Conservation (phyloP, 2,329 filamentous ascomycete genomes). For the Trichophyton rubrum region DNA sequence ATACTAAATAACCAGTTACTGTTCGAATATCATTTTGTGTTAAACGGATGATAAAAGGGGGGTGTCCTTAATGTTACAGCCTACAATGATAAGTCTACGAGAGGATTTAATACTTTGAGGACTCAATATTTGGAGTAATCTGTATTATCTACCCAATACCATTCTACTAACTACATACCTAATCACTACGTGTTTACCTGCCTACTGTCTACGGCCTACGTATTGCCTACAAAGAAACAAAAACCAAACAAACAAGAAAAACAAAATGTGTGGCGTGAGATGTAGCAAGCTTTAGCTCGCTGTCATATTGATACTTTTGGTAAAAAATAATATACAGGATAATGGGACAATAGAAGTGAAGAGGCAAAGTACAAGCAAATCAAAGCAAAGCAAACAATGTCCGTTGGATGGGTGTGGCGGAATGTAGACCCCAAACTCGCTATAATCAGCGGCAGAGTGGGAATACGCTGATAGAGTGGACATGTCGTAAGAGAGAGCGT, state of each 20-base stretch:
- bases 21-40: background rate
- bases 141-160: background rate
- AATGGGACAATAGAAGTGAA: background rate
- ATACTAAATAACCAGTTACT: background rate
- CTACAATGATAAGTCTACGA: no score
- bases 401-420: background rate
- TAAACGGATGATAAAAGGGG: no score
- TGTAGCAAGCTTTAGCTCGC: background rate
- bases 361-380: background rate
- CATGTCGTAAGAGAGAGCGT: background rate
- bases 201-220: background rate
- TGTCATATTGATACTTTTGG: conserved; percentile 1
- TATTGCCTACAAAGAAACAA: no score
- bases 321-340: background rate
- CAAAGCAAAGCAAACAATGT: background rate
- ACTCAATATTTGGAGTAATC: background rate
- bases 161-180: background rate
- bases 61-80: no score
- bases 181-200: background rate
- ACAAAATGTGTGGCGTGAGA: background rate
- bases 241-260: background rate
- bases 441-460: background rate
- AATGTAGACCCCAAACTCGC: conserved; percentile 1
- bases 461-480: background rate
- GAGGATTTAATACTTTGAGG: no score